These are phyloP conservation scores for Penicillium sp. DNA, from an alignment of 2,329 filamentous ascomycete genomes.

Conservation along the genomic window DNA sequence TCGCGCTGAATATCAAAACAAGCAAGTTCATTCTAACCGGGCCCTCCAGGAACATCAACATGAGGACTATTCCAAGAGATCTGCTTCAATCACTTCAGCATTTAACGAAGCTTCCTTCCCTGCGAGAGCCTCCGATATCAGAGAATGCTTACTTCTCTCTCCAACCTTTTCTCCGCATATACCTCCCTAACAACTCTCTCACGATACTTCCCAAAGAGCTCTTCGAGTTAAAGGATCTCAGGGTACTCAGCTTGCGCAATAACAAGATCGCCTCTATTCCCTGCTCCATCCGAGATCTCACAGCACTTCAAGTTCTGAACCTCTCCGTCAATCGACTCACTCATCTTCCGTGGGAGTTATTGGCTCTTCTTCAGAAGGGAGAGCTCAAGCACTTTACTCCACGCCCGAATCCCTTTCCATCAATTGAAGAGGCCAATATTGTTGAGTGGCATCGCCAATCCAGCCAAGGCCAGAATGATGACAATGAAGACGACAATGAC, in stretches of 20 bases:
- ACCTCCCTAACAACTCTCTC: conserved; percentile 49
- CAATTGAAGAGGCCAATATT: conserved; percentile 35
- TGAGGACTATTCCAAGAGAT: conserved; percentile 36
- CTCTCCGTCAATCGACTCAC: conserved; percentile 49
- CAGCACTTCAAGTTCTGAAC: conserved; percentile 50
- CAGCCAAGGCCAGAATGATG: neutral
- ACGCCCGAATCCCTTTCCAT: conserved; percentile 46
- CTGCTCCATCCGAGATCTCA: conserved; percentile 45
- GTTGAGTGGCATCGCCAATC: conserved; percentile 36
- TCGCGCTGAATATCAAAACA: neutral
- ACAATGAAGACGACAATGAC: conserved; percentile 5
- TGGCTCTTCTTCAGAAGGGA: conserved; percentile 44
- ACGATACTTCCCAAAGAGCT: conserved; percentile 42
- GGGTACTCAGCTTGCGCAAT: conserved; percentile 50
- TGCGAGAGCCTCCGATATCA: conserved; percentile 37
- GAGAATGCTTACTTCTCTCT: conserved; percentile 45
- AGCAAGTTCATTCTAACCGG: neutral
- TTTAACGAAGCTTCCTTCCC: conserved; percentile 44
- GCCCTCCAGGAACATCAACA: conserved; percentile 33
- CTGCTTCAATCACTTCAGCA: conserved; percentile 44
- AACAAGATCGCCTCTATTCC: conserved; percentile 51
- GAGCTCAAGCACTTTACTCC: conserved; percentile 44
- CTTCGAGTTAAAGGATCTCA: conserved; percentile 46
- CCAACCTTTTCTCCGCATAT: conserved; percentile 48
- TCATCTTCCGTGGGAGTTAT: conserved; percentile 51